phyloP scores from a whole-genome alignment of 345 rosid species.

The Gossypium turneri region DNA sequence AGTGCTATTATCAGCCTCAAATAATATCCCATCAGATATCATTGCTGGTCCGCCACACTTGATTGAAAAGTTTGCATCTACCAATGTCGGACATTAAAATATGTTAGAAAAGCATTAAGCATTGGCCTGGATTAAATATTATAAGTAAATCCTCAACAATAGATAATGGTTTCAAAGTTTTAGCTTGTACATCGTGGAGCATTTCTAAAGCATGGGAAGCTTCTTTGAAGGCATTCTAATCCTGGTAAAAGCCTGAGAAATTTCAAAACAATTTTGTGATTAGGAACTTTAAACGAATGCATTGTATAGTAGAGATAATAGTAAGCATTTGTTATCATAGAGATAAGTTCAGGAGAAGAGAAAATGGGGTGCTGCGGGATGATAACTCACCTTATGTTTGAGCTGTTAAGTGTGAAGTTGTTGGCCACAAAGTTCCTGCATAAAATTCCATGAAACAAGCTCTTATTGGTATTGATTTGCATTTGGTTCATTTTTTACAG shows the following conservation, averaged over 20 bases:
- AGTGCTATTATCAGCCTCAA: conserved; percentile 32
- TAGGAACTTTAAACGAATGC: not conserved
- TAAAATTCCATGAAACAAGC: not conserved
- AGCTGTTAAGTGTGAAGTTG: conserved; percentile 29
- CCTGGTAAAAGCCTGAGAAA: conserved; percentile 29
- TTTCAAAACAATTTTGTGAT: conserved; percentile 7
- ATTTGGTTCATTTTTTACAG: not conserved
- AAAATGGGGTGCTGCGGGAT: not conserved
- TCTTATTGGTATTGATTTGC: not conserved
- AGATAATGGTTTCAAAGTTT: not conserved
- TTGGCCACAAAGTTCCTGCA: conserved; percentile 36
- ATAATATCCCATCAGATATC: conserved; percentile 28
- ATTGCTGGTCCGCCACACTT: conserved; percentile 30
- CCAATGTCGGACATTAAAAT: not conserved
- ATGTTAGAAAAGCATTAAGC: not conserved
- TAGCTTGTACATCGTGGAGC: conserved; percentile 23
- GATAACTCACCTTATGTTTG: conserved; percentile 24
- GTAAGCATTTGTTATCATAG: not conserved
- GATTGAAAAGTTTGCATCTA: conserved; percentile 31
- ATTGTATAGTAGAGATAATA: not conserved
- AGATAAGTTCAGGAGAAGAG: not conserved
- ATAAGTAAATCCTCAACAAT: not conserved
- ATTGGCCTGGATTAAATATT: not conserved
- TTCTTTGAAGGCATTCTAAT: conserved; percentile 35
- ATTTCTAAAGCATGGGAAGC: conserved; percentile 29